Base-by-base conservation (phyloP, 2,329 filamentous ascomycete species). In the Diaporthe vaccinii region DNA sequence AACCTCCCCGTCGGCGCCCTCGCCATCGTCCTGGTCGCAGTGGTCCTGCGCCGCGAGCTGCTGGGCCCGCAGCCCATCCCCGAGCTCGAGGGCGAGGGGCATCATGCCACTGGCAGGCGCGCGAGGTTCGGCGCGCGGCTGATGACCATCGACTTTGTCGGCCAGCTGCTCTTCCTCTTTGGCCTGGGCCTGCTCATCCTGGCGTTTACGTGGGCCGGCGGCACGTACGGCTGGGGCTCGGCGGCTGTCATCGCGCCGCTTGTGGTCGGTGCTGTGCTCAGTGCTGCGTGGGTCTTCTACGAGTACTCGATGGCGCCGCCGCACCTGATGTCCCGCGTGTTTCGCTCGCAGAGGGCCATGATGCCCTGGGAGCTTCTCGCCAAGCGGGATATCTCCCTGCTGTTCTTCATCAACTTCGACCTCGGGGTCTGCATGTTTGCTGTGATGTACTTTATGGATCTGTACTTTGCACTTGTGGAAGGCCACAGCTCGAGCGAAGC, bases 381-480 rank as follows among this genome's bases (percentile, higher is more conserved):
- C 4, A 86, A 89, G 73, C 86, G 88, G 46, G 91, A 94, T 77
- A 89, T 91, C 1, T 84, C 87, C 0, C 84, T 93, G n/a, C 81
- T 94, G n/a, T 89, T 91, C 76, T 88, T 89, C 74, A 87, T 92
- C 77, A 91, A 92, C 77, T 90, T 92, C 78, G 86, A 88, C 4
- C 88, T 89, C 0, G 92, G 92, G 5, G 88, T 90, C 78, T 86
- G 85, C 71, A 88, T 87, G 85, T 89, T 85, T 77, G 83, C 86
- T 34, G 84, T 87, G 75, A 82, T 93, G 77, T 94, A 94, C 81
- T 94, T 93, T 78, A 90, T 92, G 78, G 90, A 90, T 22, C 87
- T 93, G 25, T 94, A 93, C 81, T 94, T 93, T 80, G 89, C 90
- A 2, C 83, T 93, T 22, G 91, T 93, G 5, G 84, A 90, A 81